Percentiles rank a stretch among this genome's conserved stretches.
These are phyloP conservation scores for Penicillium fuscoglaucum DNA, from an alignment of 2,329 filamentous ascomycete species.

Conservation along the genomic window DNA sequence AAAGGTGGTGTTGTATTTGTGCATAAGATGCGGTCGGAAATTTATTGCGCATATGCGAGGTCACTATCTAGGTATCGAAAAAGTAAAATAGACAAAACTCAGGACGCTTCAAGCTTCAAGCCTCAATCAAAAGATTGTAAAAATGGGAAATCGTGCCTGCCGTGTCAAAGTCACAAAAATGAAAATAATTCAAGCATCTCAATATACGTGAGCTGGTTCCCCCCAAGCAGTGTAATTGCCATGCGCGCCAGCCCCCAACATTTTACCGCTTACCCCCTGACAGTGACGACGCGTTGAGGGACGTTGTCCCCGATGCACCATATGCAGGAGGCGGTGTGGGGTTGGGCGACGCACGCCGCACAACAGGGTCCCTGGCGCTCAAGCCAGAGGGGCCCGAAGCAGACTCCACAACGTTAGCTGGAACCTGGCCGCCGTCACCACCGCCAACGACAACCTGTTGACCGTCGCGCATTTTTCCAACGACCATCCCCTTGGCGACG, in stretches of 20 bases:
- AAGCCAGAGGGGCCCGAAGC: conserved; percentile 16
- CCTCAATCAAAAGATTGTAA: not conserved
- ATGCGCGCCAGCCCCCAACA: conserved; percentile 2
- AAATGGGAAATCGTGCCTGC: not conserved
- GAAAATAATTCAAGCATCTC: not conserved
- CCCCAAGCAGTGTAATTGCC: not conserved
- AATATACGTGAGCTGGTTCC: not conserved
- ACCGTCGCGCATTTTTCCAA: conserved; percentile 51
- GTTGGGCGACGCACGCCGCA: conserved; percentile 34
- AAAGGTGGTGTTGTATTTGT: not conserved
- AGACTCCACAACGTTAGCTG: conserved; percentile 17
- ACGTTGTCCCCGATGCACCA: conserved; percentile 37
- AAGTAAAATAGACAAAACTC: not conserved
- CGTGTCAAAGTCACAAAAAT: not conserved
- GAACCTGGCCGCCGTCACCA: conserved; percentile 47
- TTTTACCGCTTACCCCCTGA: conserved; percentile 35
- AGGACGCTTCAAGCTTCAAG: not conserved
- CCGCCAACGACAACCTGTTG: conserved; percentile 50
- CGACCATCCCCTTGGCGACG: conserved; percentile 88
- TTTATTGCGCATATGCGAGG: not conserved
- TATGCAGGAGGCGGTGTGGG: conserved; percentile 46
- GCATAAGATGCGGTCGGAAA: conserved; percentile 4
- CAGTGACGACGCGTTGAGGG: conserved; percentile 35
- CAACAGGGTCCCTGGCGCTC: conserved; percentile 24
- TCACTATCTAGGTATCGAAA: conserved; percentile 5